Evolutionary conservation across 2,329 filamentous ascomycete genomes (phyloP).

Genomic region (Pseudogymnoascus sp.): DNA sequence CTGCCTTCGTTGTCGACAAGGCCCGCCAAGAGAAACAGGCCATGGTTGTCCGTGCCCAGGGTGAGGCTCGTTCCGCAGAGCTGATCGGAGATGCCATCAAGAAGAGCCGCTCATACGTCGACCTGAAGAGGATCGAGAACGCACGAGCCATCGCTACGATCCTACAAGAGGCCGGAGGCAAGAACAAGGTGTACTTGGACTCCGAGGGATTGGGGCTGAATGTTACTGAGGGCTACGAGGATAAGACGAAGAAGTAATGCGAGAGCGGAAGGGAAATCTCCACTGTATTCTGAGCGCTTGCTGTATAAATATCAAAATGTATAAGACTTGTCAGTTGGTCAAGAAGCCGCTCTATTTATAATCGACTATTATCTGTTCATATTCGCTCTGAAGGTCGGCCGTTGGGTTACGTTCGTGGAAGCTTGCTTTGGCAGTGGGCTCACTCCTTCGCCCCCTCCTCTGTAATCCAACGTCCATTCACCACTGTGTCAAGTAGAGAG

Average conservation of each 20-base stretch:
- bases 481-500: background rate
- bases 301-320: conserved; percentile 11
- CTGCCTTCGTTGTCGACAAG: conserved; percentile 97
- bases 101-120: conserved; percentile 95
- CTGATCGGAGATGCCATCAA: conserved; percentile 99
- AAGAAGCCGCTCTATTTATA: conserved; percentile 7
- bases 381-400: background rate
- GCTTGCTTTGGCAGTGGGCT: background rate
- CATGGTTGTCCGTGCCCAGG: conserved; percentile 95
- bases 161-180: conserved; percentile 75
- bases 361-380: conserved; percentile 7
- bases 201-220: conserved; percentile 87
- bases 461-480: background rate
- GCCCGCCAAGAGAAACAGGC: conserved; percentile 99
- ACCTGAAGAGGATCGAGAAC: conserved; percentile 97
- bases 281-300: conserved; percentile 36
- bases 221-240: conserved; percentile 51
- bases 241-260: conserved; percentile 41
- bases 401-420: background rate
- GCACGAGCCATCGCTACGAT: conserved; percentile 81
- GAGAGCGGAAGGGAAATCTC: conserved; percentile 34
- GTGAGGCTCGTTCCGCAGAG: conserved; percentile 96
- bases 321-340: conserved; percentile 7
- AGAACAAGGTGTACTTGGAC: conserved; percentile 92
- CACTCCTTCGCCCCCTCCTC: background rate